These are phyloP conservation scores for Pterocarpus macrocarpus DNA, from an alignment of 306 rosid genomes.

Conservation along the genomic window DNA sequence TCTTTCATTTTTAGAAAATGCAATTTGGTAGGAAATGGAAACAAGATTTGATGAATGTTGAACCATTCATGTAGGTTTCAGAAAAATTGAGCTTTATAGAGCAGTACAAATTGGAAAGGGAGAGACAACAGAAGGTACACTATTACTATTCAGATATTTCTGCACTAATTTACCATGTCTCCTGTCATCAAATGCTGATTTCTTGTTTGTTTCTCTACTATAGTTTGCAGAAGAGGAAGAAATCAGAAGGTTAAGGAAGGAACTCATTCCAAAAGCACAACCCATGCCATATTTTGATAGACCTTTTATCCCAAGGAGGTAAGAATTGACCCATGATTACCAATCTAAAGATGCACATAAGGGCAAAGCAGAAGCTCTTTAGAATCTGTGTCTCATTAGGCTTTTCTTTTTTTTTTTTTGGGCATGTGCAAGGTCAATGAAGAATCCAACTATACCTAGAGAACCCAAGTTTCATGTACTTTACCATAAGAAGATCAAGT, in stretches of 20 bases:
- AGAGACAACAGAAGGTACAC: constrained; percentile 75
- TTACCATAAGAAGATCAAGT: constrained; percentile 82
- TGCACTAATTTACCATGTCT: constrained; percentile 4
- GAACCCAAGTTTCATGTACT: constrained; percentile 79
- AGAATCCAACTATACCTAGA: constrained; percentile 82
- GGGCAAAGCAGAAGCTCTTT: background rate
- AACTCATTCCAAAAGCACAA: constrained; percentile 90
- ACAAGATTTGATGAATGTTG: constrained; percentile 24
- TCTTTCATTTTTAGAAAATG: constrained; percentile 18
- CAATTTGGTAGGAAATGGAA: background rate
- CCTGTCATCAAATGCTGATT: constrained; percentile 7
- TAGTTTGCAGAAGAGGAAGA: constrained; percentile 92
- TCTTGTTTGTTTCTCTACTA: constrained; percentile 17
- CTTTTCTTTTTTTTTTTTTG: background rate
- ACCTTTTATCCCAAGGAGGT: constrained; percentile 98
- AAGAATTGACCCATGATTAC: constrained; percentile 21
- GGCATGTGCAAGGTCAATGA: constrained; percentile 67
- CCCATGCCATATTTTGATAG: constrained; percentile 99
- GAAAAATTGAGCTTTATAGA: constrained; percentile 79
- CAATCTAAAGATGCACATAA: constrained; percentile 9
- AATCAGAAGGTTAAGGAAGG: constrained; percentile 80
- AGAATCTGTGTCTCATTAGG: background rate
- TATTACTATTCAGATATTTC: background rate
- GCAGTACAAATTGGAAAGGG: constrained; percentile 89
- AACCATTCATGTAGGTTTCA: constrained; percentile 60